Conservation (phyloP, 306 rosid genomes). For the Pterocarpus macrocarpus region DNA sequence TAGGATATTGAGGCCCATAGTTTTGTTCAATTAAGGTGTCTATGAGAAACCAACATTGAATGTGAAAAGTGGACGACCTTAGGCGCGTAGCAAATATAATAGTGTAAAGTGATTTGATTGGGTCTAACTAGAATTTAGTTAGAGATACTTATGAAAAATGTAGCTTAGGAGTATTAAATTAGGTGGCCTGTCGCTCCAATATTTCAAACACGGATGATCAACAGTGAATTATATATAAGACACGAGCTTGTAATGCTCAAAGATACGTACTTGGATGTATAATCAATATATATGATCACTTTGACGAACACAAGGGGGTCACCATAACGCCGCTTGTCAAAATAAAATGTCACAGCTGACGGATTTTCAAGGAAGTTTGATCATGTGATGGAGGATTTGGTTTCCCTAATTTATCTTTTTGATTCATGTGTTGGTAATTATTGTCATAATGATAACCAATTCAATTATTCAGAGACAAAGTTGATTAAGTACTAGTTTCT, state of each 20-base stretch:
- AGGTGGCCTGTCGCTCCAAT: constrained; percentile 59
- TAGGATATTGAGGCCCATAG: background rate
- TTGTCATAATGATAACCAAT: background rate
- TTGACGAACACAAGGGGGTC: background rate
- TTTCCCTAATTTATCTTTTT: background rate
- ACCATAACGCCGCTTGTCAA: constrained; percentile 34
- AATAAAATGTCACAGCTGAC: constrained; percentile 18
- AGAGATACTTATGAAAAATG: constrained; percentile 53
- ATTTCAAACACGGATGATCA: constrained; percentile 55
- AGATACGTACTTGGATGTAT: constrained; percentile 39
- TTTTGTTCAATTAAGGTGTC: constrained; percentile 37
- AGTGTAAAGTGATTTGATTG: constrained; percentile 58
- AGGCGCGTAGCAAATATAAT: constrained; percentile 28
- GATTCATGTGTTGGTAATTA: too few relatives aligned
- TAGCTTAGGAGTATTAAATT: constrained; percentile 44
- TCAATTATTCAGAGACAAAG: constrained; percentile 3
- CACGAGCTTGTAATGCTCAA: constrained; percentile 35
- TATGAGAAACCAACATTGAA: constrained; percentile 28
- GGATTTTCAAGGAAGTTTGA: constrained; percentile 31
- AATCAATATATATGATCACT: constrained; percentile 15
- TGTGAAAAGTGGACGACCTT: constrained; percentile 24
- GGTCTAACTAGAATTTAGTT: constrained; percentile 66
- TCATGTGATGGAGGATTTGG: background rate
- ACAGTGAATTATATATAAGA: constrained; percentile 5
- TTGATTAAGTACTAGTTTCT: background rate